Percentiles rank a stretch among this genome's conserved stretches.
Conservation (phyloP, 2,329 filamentous ascomycete species). For the Trichoderma koningiopsis region DNA sequence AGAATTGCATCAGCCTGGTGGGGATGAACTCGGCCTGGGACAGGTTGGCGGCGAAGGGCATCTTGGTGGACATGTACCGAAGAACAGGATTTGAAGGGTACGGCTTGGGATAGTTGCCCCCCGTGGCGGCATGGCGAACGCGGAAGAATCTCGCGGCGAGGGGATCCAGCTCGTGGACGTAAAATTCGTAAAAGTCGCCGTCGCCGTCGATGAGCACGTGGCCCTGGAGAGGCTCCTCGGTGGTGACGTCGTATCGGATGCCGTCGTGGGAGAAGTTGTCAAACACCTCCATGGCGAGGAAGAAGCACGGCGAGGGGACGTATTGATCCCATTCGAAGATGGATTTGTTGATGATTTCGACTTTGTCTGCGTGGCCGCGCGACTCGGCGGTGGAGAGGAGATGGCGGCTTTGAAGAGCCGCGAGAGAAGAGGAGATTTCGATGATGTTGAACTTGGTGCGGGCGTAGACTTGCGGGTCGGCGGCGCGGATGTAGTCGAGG, state of each 20-base stretch:
- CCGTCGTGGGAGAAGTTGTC: conserved; percentile 98
- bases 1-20: conserved; percentile 94
- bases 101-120: conserved; percentile 64
- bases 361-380: conserved; percentile 77
- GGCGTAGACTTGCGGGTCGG: conserved; percentile 88
- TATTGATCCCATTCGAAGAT: conserved; percentile 92
- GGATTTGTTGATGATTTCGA: conserved; percentile 92
- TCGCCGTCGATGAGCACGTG: conserved; percentile 80
- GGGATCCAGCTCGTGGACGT: conserved; percentile 77
- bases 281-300: conserved; percentile 96
- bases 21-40: conserved; percentile 90
- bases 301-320: conserved; percentile 93
- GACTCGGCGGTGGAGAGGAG: conserved; percentile 66
- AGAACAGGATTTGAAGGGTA: conserved; percentile 57
- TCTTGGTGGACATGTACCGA: conserved; percentile 61
- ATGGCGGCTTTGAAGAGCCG: conserved; percentile 73
- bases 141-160: conserved; percentile 80
- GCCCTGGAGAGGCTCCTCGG: conserved; percentile 82
- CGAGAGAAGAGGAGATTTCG: conserved; percentile 85
- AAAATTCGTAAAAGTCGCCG: conserved; percentile 96
- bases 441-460: conserved; percentile 94
- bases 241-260: conserved; percentile 83
- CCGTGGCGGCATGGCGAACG: conserved; percentile 77
- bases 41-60: conserved; percentile 76
- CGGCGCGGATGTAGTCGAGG: conserved; percentile 89